These are phyloP conservation scores for Benincasa hispida DNA, from an alignment of 306 rosid species.

Conservation along the genomic window DNA sequence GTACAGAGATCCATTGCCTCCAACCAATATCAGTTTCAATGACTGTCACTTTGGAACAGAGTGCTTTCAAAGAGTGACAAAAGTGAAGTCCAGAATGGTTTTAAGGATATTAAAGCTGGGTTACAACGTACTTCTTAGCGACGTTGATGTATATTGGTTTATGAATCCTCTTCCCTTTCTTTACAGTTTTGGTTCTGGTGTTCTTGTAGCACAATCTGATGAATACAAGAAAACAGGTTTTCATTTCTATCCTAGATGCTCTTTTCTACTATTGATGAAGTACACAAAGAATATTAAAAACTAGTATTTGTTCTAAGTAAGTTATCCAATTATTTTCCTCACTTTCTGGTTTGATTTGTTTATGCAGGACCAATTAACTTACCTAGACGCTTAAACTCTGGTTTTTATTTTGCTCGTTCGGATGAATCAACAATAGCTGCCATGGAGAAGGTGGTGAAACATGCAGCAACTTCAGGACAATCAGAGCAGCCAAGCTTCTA, in stretches of 20 bases:
- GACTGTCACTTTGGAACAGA: conserved; percentile 88
- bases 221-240: conserved; percentile 70
- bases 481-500: conserved; percentile 99
- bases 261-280: not conserved
- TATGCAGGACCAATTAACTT: conserved; percentile 58
- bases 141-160: conserved; percentile 88
- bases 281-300: not conserved
- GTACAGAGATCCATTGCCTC: conserved; percentile 60
- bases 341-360: not conserved
- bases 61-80: conserved; percentile 93
- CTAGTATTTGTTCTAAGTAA: not conserved
- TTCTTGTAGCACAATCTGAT: conserved; percentile 75
- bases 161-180: conserved; percentile 60
- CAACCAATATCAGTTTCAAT: conserved; percentile 52
- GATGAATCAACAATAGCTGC: conserved; percentile 65
- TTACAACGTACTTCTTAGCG: conserved; percentile 84
- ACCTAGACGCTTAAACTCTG: conserved; percentile 95
- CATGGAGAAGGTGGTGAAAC: conserved; percentile 72
- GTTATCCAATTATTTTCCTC: not conserved
- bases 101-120: conserved; percentile 69
- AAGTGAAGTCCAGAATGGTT: conserved; percentile 85
- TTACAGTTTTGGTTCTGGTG: conserved; percentile 50
- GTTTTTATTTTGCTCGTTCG: conserved; percentile 79
- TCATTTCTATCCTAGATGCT: not conserved
- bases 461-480: conserved; percentile 69